Percentiles rank a stretch among this genome's conserved stretches.
phyloP scores from a whole-genome alignment of 2,329 filamentous ascomycete genomes.

The Colletotrichum noveboracense region DNA sequence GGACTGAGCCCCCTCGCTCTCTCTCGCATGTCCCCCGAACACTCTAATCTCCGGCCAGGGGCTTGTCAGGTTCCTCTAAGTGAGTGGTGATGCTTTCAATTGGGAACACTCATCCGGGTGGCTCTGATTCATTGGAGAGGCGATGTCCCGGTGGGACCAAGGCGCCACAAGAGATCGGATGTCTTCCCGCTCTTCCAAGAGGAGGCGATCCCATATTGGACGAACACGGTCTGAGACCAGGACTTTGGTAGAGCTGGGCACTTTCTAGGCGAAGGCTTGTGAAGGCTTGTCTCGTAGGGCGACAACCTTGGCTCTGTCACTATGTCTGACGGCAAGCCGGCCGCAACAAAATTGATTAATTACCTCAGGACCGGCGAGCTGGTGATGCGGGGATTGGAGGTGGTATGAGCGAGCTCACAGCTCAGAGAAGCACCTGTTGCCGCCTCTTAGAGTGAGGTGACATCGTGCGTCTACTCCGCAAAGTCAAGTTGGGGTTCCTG shows the following conservation, averaged over 20 bases:
- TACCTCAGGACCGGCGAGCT: background rate
- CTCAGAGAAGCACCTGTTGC: background rate
- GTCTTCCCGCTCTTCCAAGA: background rate
- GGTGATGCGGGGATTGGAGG: background rate
- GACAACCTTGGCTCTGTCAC: background rate
- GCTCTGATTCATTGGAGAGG: background rate
- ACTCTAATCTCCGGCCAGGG: background rate
- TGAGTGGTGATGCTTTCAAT: background rate
- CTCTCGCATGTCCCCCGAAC: background rate
- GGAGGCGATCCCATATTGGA: background rate
- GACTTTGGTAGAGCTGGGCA: background rate
- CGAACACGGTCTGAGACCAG: background rate
- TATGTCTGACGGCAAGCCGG: background rate
- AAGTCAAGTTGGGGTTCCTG: background rate
- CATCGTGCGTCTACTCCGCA: constrained; percentile 4
- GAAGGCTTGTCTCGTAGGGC: background rate
- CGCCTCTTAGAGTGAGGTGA: background rate
- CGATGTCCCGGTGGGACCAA: background rate
- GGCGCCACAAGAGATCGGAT: background rate
- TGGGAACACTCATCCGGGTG: background rate
- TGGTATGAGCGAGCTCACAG: background rate
- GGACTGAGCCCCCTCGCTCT: background rate
- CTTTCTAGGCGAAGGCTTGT: constrained; percentile 1
- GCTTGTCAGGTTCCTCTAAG: background rate
- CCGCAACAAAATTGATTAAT: background rate